phyloP scores from a whole-genome alignment of 2,329 filamentous ascomycete species.

The Cadophora sp. region DNA sequence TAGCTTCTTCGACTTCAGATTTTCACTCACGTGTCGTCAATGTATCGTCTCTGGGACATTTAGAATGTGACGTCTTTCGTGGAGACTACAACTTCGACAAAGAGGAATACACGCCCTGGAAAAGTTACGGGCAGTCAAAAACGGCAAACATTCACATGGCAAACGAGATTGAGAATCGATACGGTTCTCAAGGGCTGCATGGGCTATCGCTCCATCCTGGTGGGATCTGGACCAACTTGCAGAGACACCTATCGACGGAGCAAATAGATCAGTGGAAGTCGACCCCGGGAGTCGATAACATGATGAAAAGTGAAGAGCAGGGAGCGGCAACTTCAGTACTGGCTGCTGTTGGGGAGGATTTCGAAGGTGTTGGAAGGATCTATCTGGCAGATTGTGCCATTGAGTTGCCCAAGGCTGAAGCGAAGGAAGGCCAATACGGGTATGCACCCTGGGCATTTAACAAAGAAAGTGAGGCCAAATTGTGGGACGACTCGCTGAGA shows the following conservation, averaged over 20 bases:
- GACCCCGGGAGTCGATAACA: constrained; percentile 12
- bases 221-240: constrained; percentile 43
- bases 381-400: constrained; percentile 54
- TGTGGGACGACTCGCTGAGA: constrained; percentile 51
- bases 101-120: constrained; percentile 48
- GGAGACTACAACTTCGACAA: constrained; percentile 33
- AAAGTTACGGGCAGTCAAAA: constrained; percentile 53
- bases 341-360: constrained; percentile 43
- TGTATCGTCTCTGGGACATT: constrained; percentile 53
- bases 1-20: constrained; percentile 47
- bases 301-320: constrained; percentile 41
- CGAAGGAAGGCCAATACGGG: constrained; percentile 29
- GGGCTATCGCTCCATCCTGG: constrained; percentile 53
- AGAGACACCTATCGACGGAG: constrained; percentile 37
- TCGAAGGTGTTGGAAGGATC: constrained; percentile 52
- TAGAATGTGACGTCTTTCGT: constrained; percentile 40
- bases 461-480: constrained; percentile 46
- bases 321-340: constrained; percentile 51
- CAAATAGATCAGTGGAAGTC: constrained; percentile 17
- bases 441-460: constrained; percentile 46
- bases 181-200: constrained; percentile 49
- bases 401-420: constrained; percentile 36
- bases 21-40: constrained; percentile 56
- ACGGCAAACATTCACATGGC: constrained; percentile 55
- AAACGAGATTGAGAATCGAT: constrained; percentile 54